Evolutionary conservation across 371 early-diverging fungal species (phyloP).

Genomic region (Sporodiniella umbellata): DNA sequence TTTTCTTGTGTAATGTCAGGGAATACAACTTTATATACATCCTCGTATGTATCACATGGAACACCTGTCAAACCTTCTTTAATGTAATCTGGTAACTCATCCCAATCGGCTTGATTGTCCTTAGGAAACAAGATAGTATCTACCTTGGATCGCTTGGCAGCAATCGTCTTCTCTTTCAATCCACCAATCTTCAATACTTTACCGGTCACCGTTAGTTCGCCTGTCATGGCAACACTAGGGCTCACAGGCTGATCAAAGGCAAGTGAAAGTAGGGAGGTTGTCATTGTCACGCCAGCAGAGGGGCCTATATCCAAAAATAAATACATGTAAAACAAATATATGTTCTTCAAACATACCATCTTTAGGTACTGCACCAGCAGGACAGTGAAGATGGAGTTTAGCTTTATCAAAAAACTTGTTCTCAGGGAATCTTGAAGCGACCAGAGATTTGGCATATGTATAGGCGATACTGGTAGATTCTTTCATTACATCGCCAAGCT

Average conservation of each 20-base stretch:
- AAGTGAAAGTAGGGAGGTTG: conserved; percentile 88
- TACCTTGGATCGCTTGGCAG: conserved; percentile 94
- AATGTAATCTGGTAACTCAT: conserved; percentile 88
- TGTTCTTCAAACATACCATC: conserved; percentile 62
- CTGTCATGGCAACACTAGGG: conserved; percentile 93
- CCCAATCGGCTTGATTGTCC: conserved; percentile 91
- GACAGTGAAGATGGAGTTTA: conserved; percentile 92
- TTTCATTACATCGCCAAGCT: conserved; percentile 98
- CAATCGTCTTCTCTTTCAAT: conserved; percentile 95
- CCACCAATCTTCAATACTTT: conserved; percentile 97
- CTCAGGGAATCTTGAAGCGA: conserved; percentile 71
- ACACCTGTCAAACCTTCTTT: conserved; percentile 85
- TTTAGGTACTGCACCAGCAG: conserved; percentile 97
- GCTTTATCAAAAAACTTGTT: conserved; percentile 91
- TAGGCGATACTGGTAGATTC: conserved; percentile 95
- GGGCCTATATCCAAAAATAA: conserved; percentile 60
- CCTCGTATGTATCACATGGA: conserved; percentile 83
- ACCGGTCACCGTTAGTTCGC: conserved; percentile 95
- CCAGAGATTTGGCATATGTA: conserved; percentile 82
- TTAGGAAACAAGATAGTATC: conserved; percentile 87
- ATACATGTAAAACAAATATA: neutral
- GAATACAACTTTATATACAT: conserved; percentile 52
- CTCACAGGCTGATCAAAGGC: conserved; percentile 76
- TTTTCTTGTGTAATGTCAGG: conserved; percentile 17
- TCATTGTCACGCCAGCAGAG: conserved; percentile 95